phyloP scores from a whole-genome alignment of 1,284 basidiomycete species.

The Ganoderma lucidum region DNA sequence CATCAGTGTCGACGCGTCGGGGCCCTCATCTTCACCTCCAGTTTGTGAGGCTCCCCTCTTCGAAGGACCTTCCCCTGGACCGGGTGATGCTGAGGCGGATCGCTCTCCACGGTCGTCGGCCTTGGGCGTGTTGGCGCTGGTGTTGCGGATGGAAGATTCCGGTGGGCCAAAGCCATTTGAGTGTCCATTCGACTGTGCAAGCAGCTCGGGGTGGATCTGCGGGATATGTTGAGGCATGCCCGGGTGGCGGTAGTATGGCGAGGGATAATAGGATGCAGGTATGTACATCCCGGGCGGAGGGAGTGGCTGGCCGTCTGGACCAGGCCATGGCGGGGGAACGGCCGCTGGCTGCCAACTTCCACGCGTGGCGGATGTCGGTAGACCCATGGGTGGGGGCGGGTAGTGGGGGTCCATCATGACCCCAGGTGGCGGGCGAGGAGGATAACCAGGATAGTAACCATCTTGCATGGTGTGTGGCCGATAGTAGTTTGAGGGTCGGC shows the following conservation, averaged over 20 bases:
- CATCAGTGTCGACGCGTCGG: conserved; percentile 35
- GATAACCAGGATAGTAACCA: conserved; percentile 33
- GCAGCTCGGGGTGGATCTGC: conserved; percentile 35
- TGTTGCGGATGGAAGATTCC: conserved; percentile 29
- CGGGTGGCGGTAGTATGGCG: conserved; percentile 56
- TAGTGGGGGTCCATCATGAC: conserved; percentile 44
- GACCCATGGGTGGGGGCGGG: conserved; percentile 49
- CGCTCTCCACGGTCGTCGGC: not conserved
- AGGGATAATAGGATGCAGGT: conserved; percentile 51
- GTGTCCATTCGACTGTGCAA: conserved; percentile 32
- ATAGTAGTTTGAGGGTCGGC: conserved; percentile 62
- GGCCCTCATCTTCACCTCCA: not conserved
- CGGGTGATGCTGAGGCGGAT: not conserved
- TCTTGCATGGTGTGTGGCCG: conserved; percentile 60
- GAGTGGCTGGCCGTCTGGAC: conserved; percentile 41
- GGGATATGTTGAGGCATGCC: conserved; percentile 39
- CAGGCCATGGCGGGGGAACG: conserved; percentile 43
- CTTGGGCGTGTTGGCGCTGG: conserved; percentile 24
- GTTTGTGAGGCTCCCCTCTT: not conserved
- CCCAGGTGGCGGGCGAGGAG: conserved; percentile 37
- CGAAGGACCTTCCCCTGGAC: conserved; percentile 26
- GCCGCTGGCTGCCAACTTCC: conserved; percentile 44
- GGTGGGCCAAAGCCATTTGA: conserved; percentile 31
- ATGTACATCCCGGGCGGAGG: conserved; percentile 42
- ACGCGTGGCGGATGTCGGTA: conserved; percentile 62